These are phyloP conservation scores for Syzygium malaccense DNA, from an alignment of 441 rosid genomes.

Conservation along the genomic window DNA sequence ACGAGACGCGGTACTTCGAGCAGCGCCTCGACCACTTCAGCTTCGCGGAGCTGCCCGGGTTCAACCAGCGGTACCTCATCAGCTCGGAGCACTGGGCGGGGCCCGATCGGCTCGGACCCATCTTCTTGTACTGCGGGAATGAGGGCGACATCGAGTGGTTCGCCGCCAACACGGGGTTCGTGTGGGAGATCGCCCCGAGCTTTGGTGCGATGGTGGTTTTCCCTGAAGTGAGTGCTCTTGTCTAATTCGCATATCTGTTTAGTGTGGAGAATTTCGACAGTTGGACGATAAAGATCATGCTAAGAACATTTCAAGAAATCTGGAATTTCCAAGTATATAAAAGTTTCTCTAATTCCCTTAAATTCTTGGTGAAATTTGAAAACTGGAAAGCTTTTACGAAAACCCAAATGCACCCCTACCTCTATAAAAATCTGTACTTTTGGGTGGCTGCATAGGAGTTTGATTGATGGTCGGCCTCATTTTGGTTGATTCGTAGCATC, in stretches of 20 bases:
- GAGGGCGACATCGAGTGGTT: constrained; percentile 85
- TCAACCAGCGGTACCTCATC: constrained; percentile 61
- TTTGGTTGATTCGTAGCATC: constrained; percentile 36
- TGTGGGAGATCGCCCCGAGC: constrained; percentile 74
- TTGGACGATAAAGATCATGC: not conserved
- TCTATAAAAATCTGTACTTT: not conserved
- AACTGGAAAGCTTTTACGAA: not conserved
- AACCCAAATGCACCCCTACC: not conserved
- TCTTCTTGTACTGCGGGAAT: constrained; percentile 67
- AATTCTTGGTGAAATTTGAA: not conserved
- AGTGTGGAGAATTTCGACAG: not conserved
- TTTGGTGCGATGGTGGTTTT: constrained; percentile 64
- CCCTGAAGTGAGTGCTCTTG: constrained; percentile 38
- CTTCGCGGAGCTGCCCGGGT: constrained; percentile 44
- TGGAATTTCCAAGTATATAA: not conserved
- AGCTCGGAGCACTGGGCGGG: constrained; percentile 29
- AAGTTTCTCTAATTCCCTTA: not conserved
- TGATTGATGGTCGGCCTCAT: not conserved
- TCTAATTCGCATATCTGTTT: not conserved
- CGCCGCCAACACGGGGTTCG: constrained; percentile 69
- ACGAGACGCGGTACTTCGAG: constrained; percentile 45
- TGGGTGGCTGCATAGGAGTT: not conserved
- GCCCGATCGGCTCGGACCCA: constrained; percentile 30
- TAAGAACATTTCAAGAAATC: not conserved
- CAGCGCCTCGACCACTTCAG: constrained; percentile 67